These are phyloP conservation scores for Aspergillus spinulosporus DNA, from an alignment of 2,329 filamentous ascomycete species.

Conservation along the genomic window DNA sequence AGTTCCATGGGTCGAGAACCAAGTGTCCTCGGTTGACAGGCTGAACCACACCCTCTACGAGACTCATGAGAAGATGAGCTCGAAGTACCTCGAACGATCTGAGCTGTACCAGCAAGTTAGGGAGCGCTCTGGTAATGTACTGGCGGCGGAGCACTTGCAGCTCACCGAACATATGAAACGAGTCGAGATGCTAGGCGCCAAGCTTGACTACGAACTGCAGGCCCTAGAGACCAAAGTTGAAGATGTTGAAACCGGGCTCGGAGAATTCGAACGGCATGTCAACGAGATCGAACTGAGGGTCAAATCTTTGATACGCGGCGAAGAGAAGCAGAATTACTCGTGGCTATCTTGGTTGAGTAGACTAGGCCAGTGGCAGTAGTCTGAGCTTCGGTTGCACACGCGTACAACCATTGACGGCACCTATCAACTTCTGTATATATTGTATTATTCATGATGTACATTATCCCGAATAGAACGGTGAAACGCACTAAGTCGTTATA, in stretches of 20 bases:
- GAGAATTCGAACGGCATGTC: constrained; percentile 77
- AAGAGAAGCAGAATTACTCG: constrained; percentile 60
- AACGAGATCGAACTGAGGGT: constrained; percentile 67
- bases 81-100: constrained; percentile 68
- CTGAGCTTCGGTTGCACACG: background rate
- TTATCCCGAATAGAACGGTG: constrained; percentile 18
- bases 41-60: constrained; percentile 64
- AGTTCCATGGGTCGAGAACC: constrained; percentile 46
- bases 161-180: constrained; percentile 73
- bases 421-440: constrained; percentile 13
- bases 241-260: constrained; percentile 81
- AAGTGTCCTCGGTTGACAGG: constrained; percentile 50
- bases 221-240: constrained; percentile 75
- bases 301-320: constrained; percentile 61
- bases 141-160: constrained; percentile 67
- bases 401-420: background rate
- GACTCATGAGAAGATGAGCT: constrained; percentile 66
- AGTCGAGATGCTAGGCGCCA: constrained; percentile 76
- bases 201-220: constrained; percentile 88
- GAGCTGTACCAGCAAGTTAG: constrained; percentile 69
- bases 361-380: constrained; percentile 24
- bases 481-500: constrained; percentile 9
- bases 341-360: constrained; percentile 61
- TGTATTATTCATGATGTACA: constrained; percentile 27
- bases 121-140: constrained; percentile 65